Percentiles rank a stretch among this genome's conserved stretches.
These are phyloP conservation scores for Leccinum truebloodii DNA, from an alignment of 768 basidiomycete species.

Conservation along the genomic window DNA sequence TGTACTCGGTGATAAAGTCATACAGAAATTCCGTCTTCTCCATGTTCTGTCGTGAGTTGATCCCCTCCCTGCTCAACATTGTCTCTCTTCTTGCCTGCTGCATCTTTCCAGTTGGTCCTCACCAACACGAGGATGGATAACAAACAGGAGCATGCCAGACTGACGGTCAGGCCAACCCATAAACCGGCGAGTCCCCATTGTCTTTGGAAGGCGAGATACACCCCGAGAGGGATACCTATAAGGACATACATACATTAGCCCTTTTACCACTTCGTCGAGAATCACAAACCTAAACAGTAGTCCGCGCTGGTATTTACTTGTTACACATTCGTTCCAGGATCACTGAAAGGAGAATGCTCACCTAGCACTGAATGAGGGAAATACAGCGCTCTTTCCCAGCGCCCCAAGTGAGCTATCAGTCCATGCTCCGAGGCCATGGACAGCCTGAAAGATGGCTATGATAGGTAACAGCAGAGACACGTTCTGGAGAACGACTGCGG, in stretches of 20 bases:
- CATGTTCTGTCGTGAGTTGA: not conserved
- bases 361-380: slow-evolving; percentile 27
- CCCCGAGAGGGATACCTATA: slow-evolving; percentile 36
- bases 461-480: slow-evolving; percentile 59
- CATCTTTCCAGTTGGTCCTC: slow-evolving; percentile 20
- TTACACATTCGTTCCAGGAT: not conserved
- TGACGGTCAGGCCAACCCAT: slow-evolving; percentile 25
- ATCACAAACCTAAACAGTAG: slow-evolving; percentile 33
- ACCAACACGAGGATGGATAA: slow-evolving; percentile 22
- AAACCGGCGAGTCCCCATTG: slow-evolving; percentile 29
- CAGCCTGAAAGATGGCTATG: slow-evolving; percentile 27
- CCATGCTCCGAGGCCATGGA: slow-evolving; percentile 25
- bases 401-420: slow-evolving; percentile 18
- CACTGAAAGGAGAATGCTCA: not conserved
- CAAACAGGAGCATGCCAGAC: slow-evolving; percentile 23
- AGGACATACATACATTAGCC: not conserved
- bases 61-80: not conserved
- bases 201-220: slow-evolving; percentile 21
- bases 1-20: not conserved
- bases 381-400: slow-evolving; percentile 23
- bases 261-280: not conserved
- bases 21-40: not conserved
- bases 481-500: slow-evolving; percentile 39
- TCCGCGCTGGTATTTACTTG: slow-evolving; percentile 16
- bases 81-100: not conserved